Percentiles rank a stretch among this genome's conserved stretches.
These are phyloP conservation scores for Aspergillus fumigatiaffinis DNA, from an alignment of 2,329 filamentous ascomycete species.

Conservation along the genomic window DNA sequence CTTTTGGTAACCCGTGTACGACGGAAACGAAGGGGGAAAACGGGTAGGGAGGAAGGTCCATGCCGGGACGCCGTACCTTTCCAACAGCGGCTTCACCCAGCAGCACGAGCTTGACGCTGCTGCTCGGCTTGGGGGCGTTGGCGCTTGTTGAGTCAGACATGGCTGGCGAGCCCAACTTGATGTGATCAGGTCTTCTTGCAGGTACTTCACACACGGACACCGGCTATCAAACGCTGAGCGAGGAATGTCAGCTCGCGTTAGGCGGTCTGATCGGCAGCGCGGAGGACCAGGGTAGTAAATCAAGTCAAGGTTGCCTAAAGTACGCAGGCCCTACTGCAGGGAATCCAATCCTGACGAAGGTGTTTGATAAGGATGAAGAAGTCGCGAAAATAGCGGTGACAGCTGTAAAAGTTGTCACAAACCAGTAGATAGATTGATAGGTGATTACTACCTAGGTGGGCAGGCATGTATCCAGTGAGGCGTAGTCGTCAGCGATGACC, in stretches of 20 bases:
- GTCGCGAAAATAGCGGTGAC: neutral
- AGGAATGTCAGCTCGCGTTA: slow-evolving; percentile 21
- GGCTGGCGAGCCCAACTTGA: slow-evolving; percentile 18
- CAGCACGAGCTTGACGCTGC: slow-evolving; percentile 98
- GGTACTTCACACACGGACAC: slow-evolving; percentile 16
- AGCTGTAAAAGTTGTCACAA: slow-evolving; percentile 3
- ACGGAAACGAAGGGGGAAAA: slow-evolving; percentile 1
- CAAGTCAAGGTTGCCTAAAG: slow-evolving; percentile 18
- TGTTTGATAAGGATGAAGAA: neutral
- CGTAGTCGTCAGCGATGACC: slow-evolving; percentile 13
- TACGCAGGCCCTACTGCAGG: slow-evolving; percentile 10
- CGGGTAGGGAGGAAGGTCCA: slow-evolving; percentile 2
- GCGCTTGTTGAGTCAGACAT: slow-evolving; percentile 71
- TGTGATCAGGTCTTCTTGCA: slow-evolving; percentile 29
- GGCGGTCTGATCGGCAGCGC: slow-evolving; percentile 8
- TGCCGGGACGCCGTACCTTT: slow-evolving; percentile 63
- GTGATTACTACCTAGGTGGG: neutral
- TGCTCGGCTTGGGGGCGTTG: slow-evolving; percentile 83
- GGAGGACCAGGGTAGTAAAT: slow-evolving; percentile 2
- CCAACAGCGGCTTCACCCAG: slow-evolving; percentile 96
- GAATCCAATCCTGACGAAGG: neutral
- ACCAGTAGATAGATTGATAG: slow-evolving; percentile 3
- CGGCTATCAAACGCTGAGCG: slow-evolving; percentile 19
- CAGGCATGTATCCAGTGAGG: slow-evolving; percentile 19
- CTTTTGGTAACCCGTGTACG: slow-evolving; percentile 15